A percentile compares a stretch with the other conserved stretches of the same genome.
These are phyloP conservation scores for Calonectria crousiana DNA, from an alignment of 2,329 filamentous ascomycete genomes.

Conservation along the genomic window DNA sequence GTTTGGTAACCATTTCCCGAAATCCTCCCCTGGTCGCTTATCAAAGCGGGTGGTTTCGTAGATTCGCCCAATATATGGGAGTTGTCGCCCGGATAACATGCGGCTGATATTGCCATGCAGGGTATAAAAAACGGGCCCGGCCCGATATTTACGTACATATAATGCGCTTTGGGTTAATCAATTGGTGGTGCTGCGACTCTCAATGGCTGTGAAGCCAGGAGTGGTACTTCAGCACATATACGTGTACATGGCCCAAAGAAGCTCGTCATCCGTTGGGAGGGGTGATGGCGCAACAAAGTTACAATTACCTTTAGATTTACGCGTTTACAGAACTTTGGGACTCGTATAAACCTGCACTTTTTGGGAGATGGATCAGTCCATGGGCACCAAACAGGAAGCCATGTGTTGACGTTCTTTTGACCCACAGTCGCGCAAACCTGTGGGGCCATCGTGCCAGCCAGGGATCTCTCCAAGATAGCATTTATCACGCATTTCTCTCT, in stretches of 20 bases:
- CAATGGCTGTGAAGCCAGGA: too few species aligned
- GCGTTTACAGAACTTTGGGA: too few species aligned
- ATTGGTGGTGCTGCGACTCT: too few species aligned
- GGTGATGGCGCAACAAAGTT: neutral
- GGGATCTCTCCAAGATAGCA: neutral
- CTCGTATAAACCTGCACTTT: too few species aligned
- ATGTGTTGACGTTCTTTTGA: neutral
- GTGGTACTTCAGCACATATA: too few species aligned
- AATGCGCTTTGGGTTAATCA: neutral
- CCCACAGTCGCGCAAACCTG: neutral
- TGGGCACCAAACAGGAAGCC: neutral
- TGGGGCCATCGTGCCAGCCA: neutral
- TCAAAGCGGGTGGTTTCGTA: too few species aligned
- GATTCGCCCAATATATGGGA: neutral
- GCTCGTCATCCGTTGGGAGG: neutral
- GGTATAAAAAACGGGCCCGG: neutral
- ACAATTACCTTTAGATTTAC: too few species aligned
- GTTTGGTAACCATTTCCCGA: neutral
- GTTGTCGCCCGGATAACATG: neutral
- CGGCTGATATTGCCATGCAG: neutral
- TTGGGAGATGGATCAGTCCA: too few species aligned
- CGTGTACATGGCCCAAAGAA: too few species aligned
- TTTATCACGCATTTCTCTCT: neutral
- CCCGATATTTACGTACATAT: neutral
- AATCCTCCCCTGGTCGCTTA: too few species aligned